Evolutionary conservation across 495 filamentous ascomycete species (phyloP).

Genomic region (Amphirosellinia nigrospora): DNA sequence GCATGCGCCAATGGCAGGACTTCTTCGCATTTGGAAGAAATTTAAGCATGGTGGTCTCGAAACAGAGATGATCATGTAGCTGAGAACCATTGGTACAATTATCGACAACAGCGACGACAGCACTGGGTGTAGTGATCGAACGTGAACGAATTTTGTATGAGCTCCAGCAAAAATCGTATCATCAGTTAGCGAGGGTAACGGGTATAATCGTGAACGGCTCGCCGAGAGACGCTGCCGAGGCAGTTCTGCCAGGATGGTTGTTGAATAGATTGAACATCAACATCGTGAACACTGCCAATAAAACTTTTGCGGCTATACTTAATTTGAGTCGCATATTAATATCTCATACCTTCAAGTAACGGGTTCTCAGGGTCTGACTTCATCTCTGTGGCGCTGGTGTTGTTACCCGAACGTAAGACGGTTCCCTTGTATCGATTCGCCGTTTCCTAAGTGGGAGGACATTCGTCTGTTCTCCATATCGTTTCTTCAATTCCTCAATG

Average conservation of each 20-base stretch:
- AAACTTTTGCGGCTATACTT: background rate
- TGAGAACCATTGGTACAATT: background rate
- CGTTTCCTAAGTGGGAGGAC: background rate
- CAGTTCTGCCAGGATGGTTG: background rate
- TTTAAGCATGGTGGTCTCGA: background rate
- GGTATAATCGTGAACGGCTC: background rate
- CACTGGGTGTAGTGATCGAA: background rate
- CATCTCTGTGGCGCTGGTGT: background rate
- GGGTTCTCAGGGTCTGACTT: background rate
- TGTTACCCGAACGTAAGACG: background rate
- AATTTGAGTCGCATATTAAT: background rate
- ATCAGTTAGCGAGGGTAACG: background rate
- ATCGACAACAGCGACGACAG: background rate
- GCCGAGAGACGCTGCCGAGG: background rate
- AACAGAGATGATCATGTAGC: background rate
- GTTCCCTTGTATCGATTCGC: background rate
- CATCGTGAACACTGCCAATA: conserved; percentile 10
- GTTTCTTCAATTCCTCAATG: conserved; percentile 54
- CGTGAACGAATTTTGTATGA: background rate
- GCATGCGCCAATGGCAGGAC: background rate
- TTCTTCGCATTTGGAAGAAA: background rate
- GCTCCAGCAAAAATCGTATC: background rate
- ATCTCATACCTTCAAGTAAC: background rate
- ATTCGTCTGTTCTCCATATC: conserved; percentile 40
- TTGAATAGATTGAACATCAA: conserved; percentile 16